Evolutionary conservation across 495 filamentous ascomycete genomes (phyloP), one percentile per base, ranked within the genome.

Genomic region (Delitschia confertaspora): DNA sequence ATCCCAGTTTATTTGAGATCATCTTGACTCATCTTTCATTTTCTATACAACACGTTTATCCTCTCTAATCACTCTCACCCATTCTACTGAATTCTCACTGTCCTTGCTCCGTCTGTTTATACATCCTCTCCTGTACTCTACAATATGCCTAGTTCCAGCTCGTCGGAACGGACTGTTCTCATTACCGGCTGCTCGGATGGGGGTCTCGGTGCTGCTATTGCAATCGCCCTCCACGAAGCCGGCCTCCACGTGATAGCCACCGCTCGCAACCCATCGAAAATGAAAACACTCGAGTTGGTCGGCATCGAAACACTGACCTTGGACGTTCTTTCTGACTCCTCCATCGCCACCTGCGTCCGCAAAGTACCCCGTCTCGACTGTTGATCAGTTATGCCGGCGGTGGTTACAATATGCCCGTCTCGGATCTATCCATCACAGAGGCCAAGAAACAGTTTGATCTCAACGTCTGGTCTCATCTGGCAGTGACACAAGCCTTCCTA

Each of bases 121-220:
- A n/a, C n/a, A n/a, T n/a, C n/a, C n/a, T n/a, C n/a, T n/a, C n/a
- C n/a, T n/a, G n/a, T n/a, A n/a, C n/a, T n/a, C n/a, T n/a, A n/a
- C n/a, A n/a, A n/a, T n/a, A n/a, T n/a, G n/a, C n/a, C n/a, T n/a
- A n/a, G n/a, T n/a, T n/a, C n/a, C n/a, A n/a, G n/a, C n/a, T n/a
- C n/a, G n/a, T n/a, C n/a, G n/a, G n/a, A n/a, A n/a, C n/a, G n/a
- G 24, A 42, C 35, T 9, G 58, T 66, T 39, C 57, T 74, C n/a
- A 70, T 73, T 31, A 73, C 69, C 2, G 70, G 72, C 44, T 73
- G 68, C 51, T 66, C 59, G 26, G 58, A 57, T 30, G 66, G 65
- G 31, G 67, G 69, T 4, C 62, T 71, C 29, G 69, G 71, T 22
- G 48, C 64, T 1, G 64, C 66, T 2, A 44, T 73, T 0, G 68